Base-by-base conservation (phyloP, 768 basidiomycete species). In the Clitopilus passeckerianus region DNA sequence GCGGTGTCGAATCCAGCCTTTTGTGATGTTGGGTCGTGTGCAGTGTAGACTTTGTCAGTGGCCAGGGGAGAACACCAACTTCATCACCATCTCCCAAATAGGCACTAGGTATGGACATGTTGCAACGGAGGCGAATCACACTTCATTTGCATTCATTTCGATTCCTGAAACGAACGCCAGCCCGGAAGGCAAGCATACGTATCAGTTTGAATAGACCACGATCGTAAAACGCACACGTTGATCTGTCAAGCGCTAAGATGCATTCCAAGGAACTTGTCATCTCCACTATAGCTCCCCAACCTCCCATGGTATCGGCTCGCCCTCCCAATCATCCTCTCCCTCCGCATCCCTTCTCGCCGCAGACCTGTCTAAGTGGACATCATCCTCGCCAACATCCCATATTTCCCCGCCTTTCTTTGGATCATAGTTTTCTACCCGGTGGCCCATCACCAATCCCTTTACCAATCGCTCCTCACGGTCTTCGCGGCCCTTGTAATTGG, bases 271-370 rank as follows among this genome's bases (percentile, higher is more conserved):
- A 18, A 50, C 46, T 12, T 15, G 15, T 16, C 22, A 34, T 34
- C 30, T 20, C 43, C 8, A 50, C 69, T 80, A 91, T 71, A 93
- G 65, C 65, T 91, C 91, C 56, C 85, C 91, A 8, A 84, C 78
- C 71, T 89, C 89, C 91, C 91, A 93, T 60, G 90, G 87, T 34
- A 91, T 80, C 35, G 87, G 86, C 70, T 91, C 90, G 34, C 87
- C 85, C 71, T 91, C 91, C 91, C 91, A 93, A 62, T 87, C 86
- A 44, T 82, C 81, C 65, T 83, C 85, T 30, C 71, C 77, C 54
- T 79, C 82, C 22, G 66, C 68, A 43, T 72, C 65, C 70, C 69
- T 68, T 50, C 60, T 61, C 9, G 53, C 59, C 35, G 67, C 64
- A 27, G 68, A 67, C 7, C 61, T 68, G 44, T 70, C 70, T 34